A percentile compares a stretch with the other conserved stretches of the same genome.
phyloP scores from a whole-genome alignment of 2,329 filamentous ascomycete species.

The Nigrospora sphaerica region DNA sequence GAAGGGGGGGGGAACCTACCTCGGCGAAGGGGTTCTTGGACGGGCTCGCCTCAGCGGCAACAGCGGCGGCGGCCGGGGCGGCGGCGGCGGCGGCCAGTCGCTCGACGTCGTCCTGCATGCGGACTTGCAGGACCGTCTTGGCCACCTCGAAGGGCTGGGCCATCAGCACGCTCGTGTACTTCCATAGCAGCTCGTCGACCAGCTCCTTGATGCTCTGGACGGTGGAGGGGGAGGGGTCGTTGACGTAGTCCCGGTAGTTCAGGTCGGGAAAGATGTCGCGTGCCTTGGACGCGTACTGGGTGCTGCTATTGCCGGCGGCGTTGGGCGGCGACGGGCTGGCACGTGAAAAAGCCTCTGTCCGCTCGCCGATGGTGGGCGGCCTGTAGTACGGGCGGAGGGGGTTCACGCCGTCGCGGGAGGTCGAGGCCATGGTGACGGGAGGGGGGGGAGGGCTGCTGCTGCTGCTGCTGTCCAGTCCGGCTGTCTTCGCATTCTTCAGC shows the following conservation, averaged over 20 bases:
- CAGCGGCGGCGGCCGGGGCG: conserved; percentile 15
- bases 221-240: conserved; percentile 67
- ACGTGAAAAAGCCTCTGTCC: conserved; percentile 28
- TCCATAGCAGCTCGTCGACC: conserved; percentile 81
- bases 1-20: conserved; percentile 7
- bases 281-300: conserved; percentile 53
- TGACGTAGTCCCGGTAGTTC: conserved; percentile 83
- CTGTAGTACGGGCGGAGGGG: conserved; percentile 54
- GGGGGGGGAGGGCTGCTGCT: background rate
- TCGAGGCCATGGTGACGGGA: conserved; percentile 31
- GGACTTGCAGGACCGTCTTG: conserved; percentile 84
- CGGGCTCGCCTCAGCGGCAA: conserved; percentile 20
- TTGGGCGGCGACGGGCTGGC: conserved; percentile 14
- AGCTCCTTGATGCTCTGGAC: conserved; percentile 70
- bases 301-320: conserved; percentile 17
- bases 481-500: background rate
- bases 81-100: conserved; percentile 17
- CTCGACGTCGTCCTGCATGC: conserved; percentile 44
- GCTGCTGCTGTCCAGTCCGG: background rate
- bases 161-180: conserved; percentile 82
- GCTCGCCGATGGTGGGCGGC: conserved; percentile 58
- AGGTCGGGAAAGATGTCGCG: conserved; percentile 84
- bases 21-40: conserved; percentile 18
- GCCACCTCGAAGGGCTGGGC: conserved; percentile 96
- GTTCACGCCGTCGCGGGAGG: conserved; percentile 42